Percentiles rank a stretch among this genome's conserved stretches.
These are phyloP conservation scores for Ustilaginoidea virens DNA, from an alignment of 2,329 filamentous ascomycete genomes.

Conservation along the genomic window DNA sequence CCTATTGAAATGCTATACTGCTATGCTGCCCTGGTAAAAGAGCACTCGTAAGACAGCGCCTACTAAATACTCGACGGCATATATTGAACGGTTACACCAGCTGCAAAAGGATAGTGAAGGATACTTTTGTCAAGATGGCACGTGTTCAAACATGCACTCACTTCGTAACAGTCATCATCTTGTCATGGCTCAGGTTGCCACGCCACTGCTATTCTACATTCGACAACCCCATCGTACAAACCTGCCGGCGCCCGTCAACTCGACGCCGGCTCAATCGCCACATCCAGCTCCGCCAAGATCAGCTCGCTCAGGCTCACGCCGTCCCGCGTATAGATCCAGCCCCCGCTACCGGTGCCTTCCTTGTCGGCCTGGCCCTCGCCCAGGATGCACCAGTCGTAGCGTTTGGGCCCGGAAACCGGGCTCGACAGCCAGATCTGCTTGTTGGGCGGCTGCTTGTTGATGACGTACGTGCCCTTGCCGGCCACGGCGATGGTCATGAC, in stretches of 20 bases:
- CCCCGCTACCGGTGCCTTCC: constrained; percentile 55
- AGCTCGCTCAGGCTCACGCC: constrained; percentile 60
- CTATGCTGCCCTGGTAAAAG: too few species aligned
- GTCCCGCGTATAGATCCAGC: constrained; percentile 83
- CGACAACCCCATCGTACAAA: too few species aligned
- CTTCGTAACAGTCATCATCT: too few species aligned
- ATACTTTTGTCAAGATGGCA: too few species aligned
- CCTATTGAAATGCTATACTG: too few species aligned
- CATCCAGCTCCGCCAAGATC: constrained; percentile 58
- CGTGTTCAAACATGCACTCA: too few species aligned
- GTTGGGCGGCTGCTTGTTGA: constrained; percentile 98
- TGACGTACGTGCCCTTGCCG: constrained; percentile 65
- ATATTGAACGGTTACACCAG: too few species aligned
- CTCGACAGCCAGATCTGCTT: constrained; percentile 96
- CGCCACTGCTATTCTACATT: background rate
- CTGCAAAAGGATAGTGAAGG: too few species aligned
- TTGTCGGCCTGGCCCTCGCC: constrained; percentile 60
- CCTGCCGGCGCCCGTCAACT: constrained; percentile 8
- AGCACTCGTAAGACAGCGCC: too few species aligned
- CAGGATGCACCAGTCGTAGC: constrained; percentile 74
- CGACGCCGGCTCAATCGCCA: constrained; percentile 33
- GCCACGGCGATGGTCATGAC: constrained; percentile 65
- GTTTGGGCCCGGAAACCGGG: constrained; percentile 79
- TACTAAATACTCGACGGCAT: too few species aligned
- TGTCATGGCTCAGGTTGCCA: background rate